Base-by-base conservation (phyloP, 495 filamentous ascomycete species). In the Penicillium paradoxum region DNA sequence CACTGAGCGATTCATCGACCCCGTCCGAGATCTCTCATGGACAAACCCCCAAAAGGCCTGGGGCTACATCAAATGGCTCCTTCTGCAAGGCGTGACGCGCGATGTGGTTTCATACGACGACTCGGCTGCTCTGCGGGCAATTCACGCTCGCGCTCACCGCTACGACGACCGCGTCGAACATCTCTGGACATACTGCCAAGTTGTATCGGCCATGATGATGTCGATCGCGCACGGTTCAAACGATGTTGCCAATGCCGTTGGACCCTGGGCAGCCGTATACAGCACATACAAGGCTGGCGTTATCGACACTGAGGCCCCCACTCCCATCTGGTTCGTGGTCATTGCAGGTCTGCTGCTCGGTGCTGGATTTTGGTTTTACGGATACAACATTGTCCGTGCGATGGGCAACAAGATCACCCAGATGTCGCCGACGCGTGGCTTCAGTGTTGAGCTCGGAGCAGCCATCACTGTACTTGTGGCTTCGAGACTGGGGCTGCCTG, bases 191-290 rank as follows among this genome's bases (percentile, higher is more conserved):
- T 88, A 84, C 73, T 74, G 84, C 57, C 86, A 89, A 67, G 69
- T 89, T 41, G 60, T 84, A 39, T 85, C 82, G 4, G 87, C 87
- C 47, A 78, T 79, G 60, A 83, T 84, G 30, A 81, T 83, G 42
- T 88, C 84, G 13, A 87, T 90, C 54, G 80, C 85, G 0, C 87
- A 90, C 67, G 87, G 87, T 37, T 81, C 84, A 50, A 90, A 90
- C 70, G 87, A 89, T 59, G 78, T 89, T 46, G 73, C 82, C 38
- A 88, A 88, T 64, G 83, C 86, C 17, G 79, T 88, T 53, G 86
- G 86, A 2, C 85, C 85, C 21, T 86, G 77, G 65, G 78, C 83
- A 14, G 83, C 80, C 37, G 78, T 83, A 50, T 89, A 80, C 72
- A 62, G 66, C 40, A 79, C 82, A 44, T 90, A 63, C 60, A 46